Evolutionary conservation across 768 basidiomycete species (phyloP).

Genomic region (Boletus pseudo-olivaceus): DNA sequence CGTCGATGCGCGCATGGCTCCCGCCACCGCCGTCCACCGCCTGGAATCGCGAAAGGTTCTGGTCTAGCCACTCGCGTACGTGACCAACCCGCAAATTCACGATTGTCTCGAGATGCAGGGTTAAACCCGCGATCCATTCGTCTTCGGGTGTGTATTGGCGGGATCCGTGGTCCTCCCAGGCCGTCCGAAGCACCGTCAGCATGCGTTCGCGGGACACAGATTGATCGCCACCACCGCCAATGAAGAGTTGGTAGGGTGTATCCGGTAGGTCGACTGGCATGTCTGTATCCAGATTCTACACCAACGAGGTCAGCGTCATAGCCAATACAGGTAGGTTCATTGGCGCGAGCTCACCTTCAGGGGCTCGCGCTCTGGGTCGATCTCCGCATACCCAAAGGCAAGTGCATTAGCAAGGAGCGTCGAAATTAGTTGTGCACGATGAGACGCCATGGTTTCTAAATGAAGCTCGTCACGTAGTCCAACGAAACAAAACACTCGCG

Average conservation of each 20-base stretch:
- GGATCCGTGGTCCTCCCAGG: conserved; percentile 16
- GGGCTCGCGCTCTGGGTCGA: too few relatives aligned
- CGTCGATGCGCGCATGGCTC: conserved; percentile 42
- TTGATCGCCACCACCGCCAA: conserved; percentile 18
- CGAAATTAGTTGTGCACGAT: too few relatives aligned
- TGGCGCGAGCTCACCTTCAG: too few relatives aligned
- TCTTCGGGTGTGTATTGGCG: conserved; percentile 23
- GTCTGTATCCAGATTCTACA: too few relatives aligned
- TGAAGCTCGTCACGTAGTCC: too few relatives aligned
- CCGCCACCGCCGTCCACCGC: background rate
- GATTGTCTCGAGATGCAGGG: conserved; percentile 36
- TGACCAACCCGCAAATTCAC: conserved; percentile 43
- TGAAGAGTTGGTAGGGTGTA: conserved; percentile 36
- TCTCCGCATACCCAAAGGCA: too few relatives aligned
- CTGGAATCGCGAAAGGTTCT: conserved; percentile 49
- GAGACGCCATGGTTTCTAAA: too few relatives aligned
- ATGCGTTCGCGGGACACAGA: conserved; percentile 13
- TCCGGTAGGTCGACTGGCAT: conserved; percentile 39
- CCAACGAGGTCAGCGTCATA: too few relatives aligned
- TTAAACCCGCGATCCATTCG: conserved; percentile 40
- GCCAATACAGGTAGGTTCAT: too few relatives aligned
- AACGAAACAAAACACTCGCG: too few relatives aligned
- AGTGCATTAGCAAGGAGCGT: too few relatives aligned
- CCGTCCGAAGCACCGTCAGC: conserved; percentile 11
- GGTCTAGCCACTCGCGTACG: conserved; percentile 49